Conservation (phyloP, 345 rosid species). For the Corchorus capsularis region DNA sequence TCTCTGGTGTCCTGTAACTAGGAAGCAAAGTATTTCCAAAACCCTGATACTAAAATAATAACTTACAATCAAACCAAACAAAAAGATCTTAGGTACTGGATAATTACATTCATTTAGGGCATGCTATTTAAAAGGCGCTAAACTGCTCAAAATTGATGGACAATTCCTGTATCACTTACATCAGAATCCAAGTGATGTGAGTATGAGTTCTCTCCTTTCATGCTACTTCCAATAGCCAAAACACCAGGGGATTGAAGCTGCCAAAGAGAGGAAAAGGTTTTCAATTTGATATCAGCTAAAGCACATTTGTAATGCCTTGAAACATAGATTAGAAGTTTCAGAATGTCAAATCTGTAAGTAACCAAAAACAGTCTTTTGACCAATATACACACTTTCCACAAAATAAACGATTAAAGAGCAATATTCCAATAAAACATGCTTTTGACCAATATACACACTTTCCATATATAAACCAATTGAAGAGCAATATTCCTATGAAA, state of each 20-base stretch:
- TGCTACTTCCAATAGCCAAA: constrained; percentile 96
- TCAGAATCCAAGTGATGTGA: constrained; percentile 98
- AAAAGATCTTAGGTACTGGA: background rate
- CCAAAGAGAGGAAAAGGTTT: constrained; percentile 9
- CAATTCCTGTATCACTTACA: constrained; percentile 47
- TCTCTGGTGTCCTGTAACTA: constrained; percentile 14
- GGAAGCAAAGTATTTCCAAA: constrained; percentile 15
- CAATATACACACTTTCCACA: background rate
- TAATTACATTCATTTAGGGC: background rate
- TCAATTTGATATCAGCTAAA: constrained; percentile 19
- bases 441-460: background rate
- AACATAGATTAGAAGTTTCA: background rate
- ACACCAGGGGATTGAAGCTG: constrained; percentile 96
- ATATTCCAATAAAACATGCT: background rate
- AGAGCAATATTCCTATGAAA: background rate
- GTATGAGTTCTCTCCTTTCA: constrained; percentile 98
- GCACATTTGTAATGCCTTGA: background rate
- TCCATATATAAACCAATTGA: background rate
- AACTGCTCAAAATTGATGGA: constrained; percentile 12
- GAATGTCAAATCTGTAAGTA: background rate
- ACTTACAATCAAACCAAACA: background rate
- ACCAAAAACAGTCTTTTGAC: constrained; percentile 10
- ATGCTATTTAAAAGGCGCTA: background rate
- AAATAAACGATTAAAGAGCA: background rate
- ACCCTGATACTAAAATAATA: constrained; percentile 3